These are phyloP conservation scores for Claviceps sp. DNA, from an alignment of 2,329 filamentous ascomycete species.

Conservation along the genomic window DNA sequence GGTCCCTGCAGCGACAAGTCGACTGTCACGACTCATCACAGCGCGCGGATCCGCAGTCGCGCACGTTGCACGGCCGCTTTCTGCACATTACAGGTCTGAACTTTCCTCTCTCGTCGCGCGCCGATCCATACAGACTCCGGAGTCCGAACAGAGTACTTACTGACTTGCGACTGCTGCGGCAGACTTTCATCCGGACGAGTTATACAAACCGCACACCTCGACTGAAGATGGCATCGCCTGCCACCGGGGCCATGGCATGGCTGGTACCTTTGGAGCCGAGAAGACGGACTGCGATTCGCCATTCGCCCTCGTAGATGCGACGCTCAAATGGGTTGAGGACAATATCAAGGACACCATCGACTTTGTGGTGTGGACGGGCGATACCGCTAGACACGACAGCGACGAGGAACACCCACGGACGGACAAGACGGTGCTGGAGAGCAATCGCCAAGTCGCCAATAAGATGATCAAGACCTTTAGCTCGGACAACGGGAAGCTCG, in stretches of 20 bases:
- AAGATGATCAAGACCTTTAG: slow-evolving; percentile 67
- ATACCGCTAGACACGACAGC: slow-evolving; percentile 80
- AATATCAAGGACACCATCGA: slow-evolving; percentile 69
- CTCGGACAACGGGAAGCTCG: slow-evolving; percentile 40
- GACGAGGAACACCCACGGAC: slow-evolving; percentile 69
- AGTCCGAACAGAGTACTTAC: not conserved
- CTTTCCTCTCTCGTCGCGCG: not conserved
- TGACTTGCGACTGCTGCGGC: slow-evolving; percentile 3
- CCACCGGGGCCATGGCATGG: slow-evolving; percentile 62
- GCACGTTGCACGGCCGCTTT: slow-evolving; percentile 58
- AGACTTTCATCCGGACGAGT: slow-evolving; percentile 88
- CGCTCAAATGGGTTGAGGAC: slow-evolving; percentile 73
- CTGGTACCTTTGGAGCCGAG: slow-evolving; percentile 74
- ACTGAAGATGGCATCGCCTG: slow-evolving; percentile 58
- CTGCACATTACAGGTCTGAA: slow-evolving; percentile 70
- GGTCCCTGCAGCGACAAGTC: not conserved
- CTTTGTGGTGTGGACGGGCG: slow-evolving; percentile 87
- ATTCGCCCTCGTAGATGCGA: slow-evolving; percentile 66
- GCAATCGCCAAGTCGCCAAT: slow-evolving; percentile 62
- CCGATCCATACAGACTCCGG: not conserved
- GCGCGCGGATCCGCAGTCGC: slow-evolving; percentile 14
- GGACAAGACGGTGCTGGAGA: slow-evolving; percentile 57
- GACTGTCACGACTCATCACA: no score
- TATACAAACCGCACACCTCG: slow-evolving; percentile 69
- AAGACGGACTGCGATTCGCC: slow-evolving; percentile 84